phyloP scores from a whole-genome alignment of 148 eudicot genomes.

The Rhododendron griersonianum region DNA sequence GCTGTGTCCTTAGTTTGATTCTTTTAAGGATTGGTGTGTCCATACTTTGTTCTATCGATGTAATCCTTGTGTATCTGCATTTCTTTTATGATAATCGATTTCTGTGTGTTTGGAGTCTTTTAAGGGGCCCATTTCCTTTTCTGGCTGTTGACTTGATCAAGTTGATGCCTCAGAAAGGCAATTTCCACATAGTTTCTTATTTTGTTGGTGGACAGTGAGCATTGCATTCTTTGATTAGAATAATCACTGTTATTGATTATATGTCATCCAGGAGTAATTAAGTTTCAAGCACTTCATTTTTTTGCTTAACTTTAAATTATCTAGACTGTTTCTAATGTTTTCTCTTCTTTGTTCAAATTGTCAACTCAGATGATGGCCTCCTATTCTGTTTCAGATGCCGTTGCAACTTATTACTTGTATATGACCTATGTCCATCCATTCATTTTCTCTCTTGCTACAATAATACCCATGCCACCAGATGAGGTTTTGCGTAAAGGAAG shows the following conservation, averaged over 20 bases:
- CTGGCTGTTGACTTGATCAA: neutral
- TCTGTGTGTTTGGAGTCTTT: neutral
- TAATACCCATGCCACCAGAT: conserved; percentile 99
- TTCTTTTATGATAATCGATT: neutral
- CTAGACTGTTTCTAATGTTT: conserved; percentile 10
- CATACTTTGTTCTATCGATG: neutral
- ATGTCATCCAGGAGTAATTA: neutral
- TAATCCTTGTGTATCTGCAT: neutral
- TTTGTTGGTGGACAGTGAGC: neutral
- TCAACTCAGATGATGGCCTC: conserved; percentile 97
- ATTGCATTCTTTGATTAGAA: neutral
- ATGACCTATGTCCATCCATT: conserved; percentile 99
- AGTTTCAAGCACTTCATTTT: neutral
- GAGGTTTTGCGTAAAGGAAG: conserved; percentile 99
- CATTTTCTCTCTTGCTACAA: conserved; percentile 96
- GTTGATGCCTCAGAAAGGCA: neutral
- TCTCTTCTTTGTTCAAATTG: conserved; percentile 15
- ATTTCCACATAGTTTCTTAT: conserved; percentile 1
- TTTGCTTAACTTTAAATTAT: neutral
- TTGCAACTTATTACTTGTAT: conserved; percentile 93
- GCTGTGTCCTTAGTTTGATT: neutral
- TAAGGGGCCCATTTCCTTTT: neutral
- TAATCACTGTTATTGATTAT: neutral
- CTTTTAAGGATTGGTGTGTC: neutral
- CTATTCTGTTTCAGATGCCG: conserved; percentile 99